Base-by-base conservation (phyloP, 2,329 filamentous ascomycete species). In the Cercospora sp. region DNA sequence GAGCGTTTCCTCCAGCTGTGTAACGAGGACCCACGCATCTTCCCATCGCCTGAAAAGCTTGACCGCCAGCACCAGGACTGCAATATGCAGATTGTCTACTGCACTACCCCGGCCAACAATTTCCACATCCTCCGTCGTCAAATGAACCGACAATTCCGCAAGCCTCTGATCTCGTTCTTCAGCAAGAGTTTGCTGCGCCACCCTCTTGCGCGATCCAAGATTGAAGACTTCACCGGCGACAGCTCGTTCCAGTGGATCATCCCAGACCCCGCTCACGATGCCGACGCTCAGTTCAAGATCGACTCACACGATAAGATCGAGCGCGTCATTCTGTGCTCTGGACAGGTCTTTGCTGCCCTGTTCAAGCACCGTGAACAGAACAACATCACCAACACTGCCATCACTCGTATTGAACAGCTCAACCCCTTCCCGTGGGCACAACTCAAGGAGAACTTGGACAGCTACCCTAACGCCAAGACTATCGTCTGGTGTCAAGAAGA, bases 401-500 rank as follows among this genome's bases (percentile, higher is more conserved):
- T 99, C 79, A 97, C 94, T 23, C 93, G 95, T 79, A 89, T 99
- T 74, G 95, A 99, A 85, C 95, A 99, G 84, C 88, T 99, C 69
- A 94, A 99, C 84, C 95, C 95, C 77, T 99, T 99, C 92, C 95
- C 95, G 62, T 99, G 95, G 94, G 90, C 94, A 76, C 93, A 95
- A 82, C 88, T 99, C 65, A 92, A 91, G 85, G 94, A 98, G 81
- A 98, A 98, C 85, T 87, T 99, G 64, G 94, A 99, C 85, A 89
- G 85, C 81, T 99, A 99, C 85, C 93, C 94, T 79, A 99, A 99
- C 81, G 94, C 94, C 75, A 92, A 97, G 87, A 94, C 93, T 72
- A 93, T 99, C 73, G 93, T 99, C 71, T 99, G 94, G 94, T 90
- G 89, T 74, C 95, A 99, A 83, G 95, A 99, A 81, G 95, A 99